Evolutionary conservation across 257 asterid species (phyloP), one percentile per base, ranked within the genome.

Genomic region (Solanum boliviense): DNA sequence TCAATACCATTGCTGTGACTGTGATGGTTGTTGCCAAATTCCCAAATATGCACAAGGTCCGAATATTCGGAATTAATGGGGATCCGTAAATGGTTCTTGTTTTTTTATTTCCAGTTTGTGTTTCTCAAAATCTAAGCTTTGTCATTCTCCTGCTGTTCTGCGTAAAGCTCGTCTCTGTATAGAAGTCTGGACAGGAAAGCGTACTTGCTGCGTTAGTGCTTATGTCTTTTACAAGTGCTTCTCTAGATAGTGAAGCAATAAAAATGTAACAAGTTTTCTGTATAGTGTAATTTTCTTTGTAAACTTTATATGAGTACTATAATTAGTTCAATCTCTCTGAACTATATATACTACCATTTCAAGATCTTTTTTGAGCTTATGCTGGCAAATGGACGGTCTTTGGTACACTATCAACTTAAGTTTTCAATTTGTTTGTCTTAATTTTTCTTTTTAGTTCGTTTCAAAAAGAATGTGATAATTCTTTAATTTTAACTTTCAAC

Each of bases 11-110:
- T 56, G 95, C 96, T 52, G 98, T 95, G 88, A 87, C 93, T 15
- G 93, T 95, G 83, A 91, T 95, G 70, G 98, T 94, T 29, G 72
- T 95, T 52, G 98, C 98, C 48, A 95, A 95, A 94, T 95, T 95
- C 91, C 98, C 98, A 3, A 92, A 94, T 84, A 95, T 95, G 98
- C 98, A 95, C 94, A 95, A 94, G 91, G 98, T 95, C 72, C 96
- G 98, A 58, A 95, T 95, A 88, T 94, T 95, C 15, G 98, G 98
- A 87, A 95, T 95, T 21, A 95, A 95, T 29, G 96, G 93, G 46
- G 98, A 95, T 67, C 93, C 87, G 91, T 94, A 93, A 93, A 79
- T 48, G 76, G 86, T 83, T 38, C 41, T 20, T 87, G 34, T 23
- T 31, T 39, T 65, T 83, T 62, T 70, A 65, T 81, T 72, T 84